Evolutionary conservation across 2,329 filamentous ascomycete genomes (phyloP).

Genomic region (Apiospora arundinis): DNA sequence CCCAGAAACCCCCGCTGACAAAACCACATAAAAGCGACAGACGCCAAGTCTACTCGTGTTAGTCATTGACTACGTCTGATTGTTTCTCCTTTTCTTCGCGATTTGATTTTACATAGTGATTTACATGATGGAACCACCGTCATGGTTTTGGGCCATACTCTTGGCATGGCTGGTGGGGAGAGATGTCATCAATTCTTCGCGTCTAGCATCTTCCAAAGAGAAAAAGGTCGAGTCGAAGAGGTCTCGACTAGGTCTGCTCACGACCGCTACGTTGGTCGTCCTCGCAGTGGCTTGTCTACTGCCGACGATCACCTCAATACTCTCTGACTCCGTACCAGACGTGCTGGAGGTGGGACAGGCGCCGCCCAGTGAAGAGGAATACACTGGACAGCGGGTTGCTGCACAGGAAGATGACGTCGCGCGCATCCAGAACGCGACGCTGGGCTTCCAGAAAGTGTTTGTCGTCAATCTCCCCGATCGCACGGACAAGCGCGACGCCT

Average conservation of each 20-base stretch:
- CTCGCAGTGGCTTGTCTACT: background rate
- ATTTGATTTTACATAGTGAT: background rate
- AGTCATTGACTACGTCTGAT: background rate
- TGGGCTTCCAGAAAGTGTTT: conserved; percentile 43
- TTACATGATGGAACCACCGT: background rate
- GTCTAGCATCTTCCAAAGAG: background rate
- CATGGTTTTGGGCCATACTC: background rate
- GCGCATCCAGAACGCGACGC: conserved; percentile 34
- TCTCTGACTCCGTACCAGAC: background rate
- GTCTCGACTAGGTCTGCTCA: background rate
- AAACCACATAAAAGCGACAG: background rate
- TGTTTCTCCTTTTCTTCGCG: background rate
- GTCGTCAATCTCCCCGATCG: conserved; percentile 53
- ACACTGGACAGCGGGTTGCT: background rate
- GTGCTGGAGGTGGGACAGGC: background rate
- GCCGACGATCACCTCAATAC: background rate
- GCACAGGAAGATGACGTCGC: conserved; percentile 30
- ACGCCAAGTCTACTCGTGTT: background rate
- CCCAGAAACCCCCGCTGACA: background rate
- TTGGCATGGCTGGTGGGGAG: background rate
- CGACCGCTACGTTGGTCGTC: background rate
- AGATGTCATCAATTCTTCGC: background rate
- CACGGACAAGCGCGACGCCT: conserved; percentile 55
- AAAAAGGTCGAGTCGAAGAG: background rate
- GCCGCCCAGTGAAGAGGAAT: background rate